Evolutionary conservation across 148 eudicot genomes (phyloP).

Genomic region (Cornus controversa): DNA sequence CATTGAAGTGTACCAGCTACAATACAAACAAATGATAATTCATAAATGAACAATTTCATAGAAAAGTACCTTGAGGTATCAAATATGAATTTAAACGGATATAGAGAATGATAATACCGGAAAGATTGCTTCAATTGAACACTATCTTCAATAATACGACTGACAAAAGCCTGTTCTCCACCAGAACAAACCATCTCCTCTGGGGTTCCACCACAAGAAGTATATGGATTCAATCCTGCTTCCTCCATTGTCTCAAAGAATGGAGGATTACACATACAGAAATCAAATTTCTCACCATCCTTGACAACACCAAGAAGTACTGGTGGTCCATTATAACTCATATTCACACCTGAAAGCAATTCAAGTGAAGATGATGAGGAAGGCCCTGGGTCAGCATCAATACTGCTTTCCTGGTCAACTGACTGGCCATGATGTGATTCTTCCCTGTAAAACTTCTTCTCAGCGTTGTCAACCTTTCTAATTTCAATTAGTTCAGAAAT

Average conservation of each 20-base stretch:
- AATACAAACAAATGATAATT: slow-evolving; percentile 10
- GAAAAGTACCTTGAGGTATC: neutral
- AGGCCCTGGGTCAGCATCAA: slow-evolving; percentile 15
- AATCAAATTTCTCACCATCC: slow-evolving; percentile 84
- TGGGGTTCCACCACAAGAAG: slow-evolving; percentile 93
- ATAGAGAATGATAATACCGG: slow-evolving; percentile 45
- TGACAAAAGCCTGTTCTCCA: slow-evolving; percentile 82
- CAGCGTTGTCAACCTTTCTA: slow-evolving; percentile 47
- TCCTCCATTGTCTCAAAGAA: slow-evolving; percentile 93
- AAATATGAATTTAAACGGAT: neutral
- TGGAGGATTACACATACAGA: slow-evolving; percentile 99
- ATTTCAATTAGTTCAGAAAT: slow-evolving; percentile 72
- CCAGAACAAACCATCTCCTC: slow-evolving; percentile 93
- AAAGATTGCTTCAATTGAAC: slow-evolving; percentile 58
- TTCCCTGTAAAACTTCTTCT: too few relatives aligned
- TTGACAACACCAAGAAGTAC: slow-evolving; percentile 72
- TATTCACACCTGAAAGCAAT: slow-evolving; percentile 22
- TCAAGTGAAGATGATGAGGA: slow-evolving; percentile 1
- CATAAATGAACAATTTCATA: neutral
- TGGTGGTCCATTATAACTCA: slow-evolving; percentile 57
- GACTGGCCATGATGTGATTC: slow-evolving; percentile 4
- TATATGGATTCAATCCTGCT: slow-evolving; percentile 87
- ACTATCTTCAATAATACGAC: slow-evolving; percentile 83
- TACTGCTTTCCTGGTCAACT: slow-evolving; percentile 12
- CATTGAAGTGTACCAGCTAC: slow-evolving; percentile 97